Evolutionary conservation across 2,329 filamentous ascomycete genomes (phyloP).

Genomic region (Fonsecaea nubica): DNA sequence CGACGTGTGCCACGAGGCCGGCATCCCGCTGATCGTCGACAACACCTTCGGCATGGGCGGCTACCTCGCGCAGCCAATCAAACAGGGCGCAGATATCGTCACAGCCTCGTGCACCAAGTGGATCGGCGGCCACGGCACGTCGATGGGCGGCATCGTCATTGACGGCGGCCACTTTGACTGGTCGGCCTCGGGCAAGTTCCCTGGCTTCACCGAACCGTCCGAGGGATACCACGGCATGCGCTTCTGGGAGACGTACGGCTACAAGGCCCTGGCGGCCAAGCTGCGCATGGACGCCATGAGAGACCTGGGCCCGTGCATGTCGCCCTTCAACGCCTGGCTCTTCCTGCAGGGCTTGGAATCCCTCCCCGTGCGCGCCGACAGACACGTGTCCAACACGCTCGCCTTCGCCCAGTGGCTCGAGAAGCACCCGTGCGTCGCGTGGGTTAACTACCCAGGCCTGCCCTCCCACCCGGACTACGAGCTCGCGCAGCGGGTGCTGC

Average conservation of each 20-base stretch:
- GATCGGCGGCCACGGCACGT: constrained; percentile 90
- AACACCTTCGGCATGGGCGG: constrained; percentile 91
- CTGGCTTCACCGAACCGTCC: constrained; percentile 85
- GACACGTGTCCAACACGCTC: constrained; percentile 83
- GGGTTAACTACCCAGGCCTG: constrained; percentile 93
- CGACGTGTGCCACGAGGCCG: constrained; percentile 71
- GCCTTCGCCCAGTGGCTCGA: constrained; percentile 84
- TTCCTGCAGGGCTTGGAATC: constrained; percentile 88
- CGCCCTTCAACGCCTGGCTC: constrained; percentile 91
- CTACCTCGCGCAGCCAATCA: constrained; percentile 80
- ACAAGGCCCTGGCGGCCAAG: constrained; percentile 80
- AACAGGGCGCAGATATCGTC: constrained; percentile 86
- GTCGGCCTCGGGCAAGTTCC: constrained; percentile 81
- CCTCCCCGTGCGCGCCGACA: constrained; percentile 80
- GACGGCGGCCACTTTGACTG: constrained; percentile 89
- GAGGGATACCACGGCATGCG: constrained; percentile 91
- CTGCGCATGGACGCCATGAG: constrained; percentile 87
- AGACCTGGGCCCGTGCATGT: constrained; percentile 81
- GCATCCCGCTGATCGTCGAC: constrained; percentile 71
- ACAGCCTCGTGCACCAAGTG: constrained; percentile 93
- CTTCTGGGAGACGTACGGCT: constrained; percentile 91
- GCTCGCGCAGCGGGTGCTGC: constrained; percentile 83
- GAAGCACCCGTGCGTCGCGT: constrained; percentile 79
- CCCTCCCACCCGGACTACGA: constrained; percentile 79
- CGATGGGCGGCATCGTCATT: constrained; percentile 76